Conservation (phyloP, 164 flowering plant genomes). For the Tetracentron sinense region DNA sequence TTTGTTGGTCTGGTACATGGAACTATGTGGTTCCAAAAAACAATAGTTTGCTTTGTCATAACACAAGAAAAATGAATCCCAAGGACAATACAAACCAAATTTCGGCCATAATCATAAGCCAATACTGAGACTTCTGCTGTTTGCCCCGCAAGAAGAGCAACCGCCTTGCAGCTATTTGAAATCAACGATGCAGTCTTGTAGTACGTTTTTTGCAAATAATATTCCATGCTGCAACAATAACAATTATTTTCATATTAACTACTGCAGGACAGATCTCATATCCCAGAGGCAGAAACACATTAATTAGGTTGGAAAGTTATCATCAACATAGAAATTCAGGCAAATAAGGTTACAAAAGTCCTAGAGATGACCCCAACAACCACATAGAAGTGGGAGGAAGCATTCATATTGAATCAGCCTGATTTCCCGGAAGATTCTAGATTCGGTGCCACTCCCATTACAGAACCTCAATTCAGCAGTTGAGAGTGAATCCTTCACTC, state of each 20-base stretch:
- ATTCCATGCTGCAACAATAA: conserved; percentile 73
- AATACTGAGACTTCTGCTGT: conserved; percentile 75
- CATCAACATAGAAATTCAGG: neutral
- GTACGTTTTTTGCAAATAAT: conserved; percentile 90
- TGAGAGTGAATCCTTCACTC: no score
- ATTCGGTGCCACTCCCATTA: no score
- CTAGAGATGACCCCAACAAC: neutral
- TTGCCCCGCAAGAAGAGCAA: conserved; percentile 92
- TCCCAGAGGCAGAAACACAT: neutral
- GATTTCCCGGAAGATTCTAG: no score
- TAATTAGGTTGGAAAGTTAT: no score
- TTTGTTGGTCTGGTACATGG: no score
- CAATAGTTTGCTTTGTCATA: no score
- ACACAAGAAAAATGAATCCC: neutral
- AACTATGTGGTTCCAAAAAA: no score
- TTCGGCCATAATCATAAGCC: conserved; percentile 88
- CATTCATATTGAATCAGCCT: neutral
- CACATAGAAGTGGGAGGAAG: neutral
- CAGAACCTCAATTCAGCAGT: no score
- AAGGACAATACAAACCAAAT: conserved; percentile 61
- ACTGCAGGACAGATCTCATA: neutral
- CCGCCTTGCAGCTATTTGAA: conserved; percentile 89
- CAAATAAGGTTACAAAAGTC: neutral
- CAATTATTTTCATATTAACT: conserved; percentile 6
- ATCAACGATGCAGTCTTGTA: conserved; percentile 95